phyloP scores from a whole-genome alignment of 2,329 filamentous ascomycete species.

The Ceratocystis lukuohia region DNA sequence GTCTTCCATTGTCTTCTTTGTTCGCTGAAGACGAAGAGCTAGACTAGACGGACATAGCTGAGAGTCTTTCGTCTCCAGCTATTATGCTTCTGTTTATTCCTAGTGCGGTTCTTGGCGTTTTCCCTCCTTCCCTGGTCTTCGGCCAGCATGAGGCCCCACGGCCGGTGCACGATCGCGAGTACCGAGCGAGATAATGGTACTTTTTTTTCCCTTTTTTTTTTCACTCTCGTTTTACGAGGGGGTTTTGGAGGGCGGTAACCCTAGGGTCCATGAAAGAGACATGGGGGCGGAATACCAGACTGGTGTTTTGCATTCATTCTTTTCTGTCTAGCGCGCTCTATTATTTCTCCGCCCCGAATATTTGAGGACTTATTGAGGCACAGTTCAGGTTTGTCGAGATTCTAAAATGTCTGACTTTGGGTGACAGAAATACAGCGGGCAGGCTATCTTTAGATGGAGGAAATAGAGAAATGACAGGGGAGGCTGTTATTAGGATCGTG shows the following conservation, averaged over 20 bases:
- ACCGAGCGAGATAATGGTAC: constrained; percentile 3
- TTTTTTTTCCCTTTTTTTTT: background rate
- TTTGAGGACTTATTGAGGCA: too few species aligned
- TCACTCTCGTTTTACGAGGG: background rate
- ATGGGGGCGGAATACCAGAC: too few species aligned
- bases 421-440: too few species aligned
- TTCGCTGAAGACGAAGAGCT: background rate
- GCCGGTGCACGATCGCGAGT: background rate
- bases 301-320: too few species aligned
- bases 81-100: background rate
- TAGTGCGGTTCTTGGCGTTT: background rate
- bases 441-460: too few species aligned
- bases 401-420: too few species aligned
- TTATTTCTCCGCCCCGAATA: too few species aligned
- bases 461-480: too few species aligned
- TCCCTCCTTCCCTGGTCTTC: background rate
- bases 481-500: too few species aligned
- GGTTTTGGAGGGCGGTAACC: background rate
- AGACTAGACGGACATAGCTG: background rate
- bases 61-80: background rate
- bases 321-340: too few species aligned
- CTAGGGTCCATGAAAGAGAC: background rate
- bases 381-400: too few species aligned
- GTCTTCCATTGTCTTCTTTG: background rate
- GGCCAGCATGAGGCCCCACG: background rate